These are phyloP conservation scores for Agastache rugosa DNA, from an alignment of 257 asterid species.

Conservation along the genomic window DNA sequence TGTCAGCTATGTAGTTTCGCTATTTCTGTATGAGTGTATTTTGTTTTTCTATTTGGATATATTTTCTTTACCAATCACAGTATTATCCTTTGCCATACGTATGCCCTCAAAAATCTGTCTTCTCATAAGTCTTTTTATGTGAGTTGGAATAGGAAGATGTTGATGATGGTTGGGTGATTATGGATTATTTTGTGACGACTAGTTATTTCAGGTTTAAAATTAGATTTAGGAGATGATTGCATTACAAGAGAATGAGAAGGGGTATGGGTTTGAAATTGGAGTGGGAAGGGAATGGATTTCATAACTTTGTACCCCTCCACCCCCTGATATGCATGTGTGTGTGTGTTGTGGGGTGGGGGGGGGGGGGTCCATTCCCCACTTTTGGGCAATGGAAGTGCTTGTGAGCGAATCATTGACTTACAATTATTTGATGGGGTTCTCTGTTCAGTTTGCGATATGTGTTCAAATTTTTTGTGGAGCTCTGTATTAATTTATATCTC, in stretches of 20 bases:
- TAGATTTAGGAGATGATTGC: background rate
- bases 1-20: background rate
- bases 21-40: conserved; percentile 13
- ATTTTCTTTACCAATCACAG: background rate
- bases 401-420: conserved; percentile 11
- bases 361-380: background rate
- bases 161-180: conserved; percentile 26
- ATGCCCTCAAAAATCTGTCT: conserved; percentile 7
- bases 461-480: background rate
- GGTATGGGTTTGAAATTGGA: background rate
- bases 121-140: background rate
- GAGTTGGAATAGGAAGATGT: conserved; percentile 12
- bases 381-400: background rate
- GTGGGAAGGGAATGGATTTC: background rate
- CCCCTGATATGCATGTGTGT: too few species aligned
- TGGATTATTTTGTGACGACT: conserved; percentile 14
- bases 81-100: background rate
- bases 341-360: too few species aligned
- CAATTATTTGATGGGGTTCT: conserved; percentile 19
- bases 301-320: background rate
- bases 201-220: conserved; percentile 19
- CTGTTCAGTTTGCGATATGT: conserved; percentile 15
- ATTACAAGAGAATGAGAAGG: background rate
- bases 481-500: conserved; percentile 14
- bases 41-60: conserved; percentile 6